These are phyloP conservation scores for Suhomyces taliae DNA, from an alignment of 1,139 yeast species.

Conservation along the genomic window DNA sequence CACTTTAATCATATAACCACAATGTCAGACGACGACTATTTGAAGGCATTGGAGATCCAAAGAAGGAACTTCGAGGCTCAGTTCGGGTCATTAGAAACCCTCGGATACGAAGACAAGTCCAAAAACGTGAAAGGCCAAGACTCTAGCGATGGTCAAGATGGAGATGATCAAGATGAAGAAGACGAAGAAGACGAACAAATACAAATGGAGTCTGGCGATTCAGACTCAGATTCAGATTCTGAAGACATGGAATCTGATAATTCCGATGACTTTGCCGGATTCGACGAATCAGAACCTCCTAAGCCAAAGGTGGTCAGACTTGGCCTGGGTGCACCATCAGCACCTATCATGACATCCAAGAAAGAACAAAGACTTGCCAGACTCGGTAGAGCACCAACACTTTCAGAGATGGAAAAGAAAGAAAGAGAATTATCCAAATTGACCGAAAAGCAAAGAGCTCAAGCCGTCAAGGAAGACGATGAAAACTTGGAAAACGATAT, in stretches of 20 bases:
- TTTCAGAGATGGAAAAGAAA: slow-evolving; percentile 34
- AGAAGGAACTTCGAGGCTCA: slow-evolving; percentile 66
- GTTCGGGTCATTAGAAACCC: slow-evolving; percentile 60
- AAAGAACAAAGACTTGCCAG: slow-evolving; percentile 34
- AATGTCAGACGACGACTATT: slow-evolving; percentile 42
- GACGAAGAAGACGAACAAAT: slow-evolving; percentile 5
- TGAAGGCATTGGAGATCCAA: slow-evolving; percentile 53
- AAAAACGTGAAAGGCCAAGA: slow-evolving; percentile 15
- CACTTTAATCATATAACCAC: background rate
- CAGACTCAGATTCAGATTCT: slow-evolving; percentile 1
- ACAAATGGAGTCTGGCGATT: slow-evolving; percentile 1
- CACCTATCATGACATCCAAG: slow-evolving; percentile 25
- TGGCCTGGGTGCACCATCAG: slow-evolving; percentile 15
- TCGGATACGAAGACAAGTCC: slow-evolving; percentile 61
- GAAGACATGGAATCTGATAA: background rate
- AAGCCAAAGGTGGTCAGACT: slow-evolving; percentile 39
- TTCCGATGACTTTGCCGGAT: slow-evolving; percentile 1
- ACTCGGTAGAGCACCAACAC: slow-evolving; percentile 45
- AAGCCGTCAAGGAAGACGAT: slow-evolving; percentile 36
- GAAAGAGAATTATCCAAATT: slow-evolving; percentile 23
- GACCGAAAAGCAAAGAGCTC: slow-evolving; percentile 29
- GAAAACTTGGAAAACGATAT: slow-evolving; percentile 75
- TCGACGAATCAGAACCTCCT: slow-evolving; percentile 13
- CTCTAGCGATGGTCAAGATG: slow-evolving; percentile 18
- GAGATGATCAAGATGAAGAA: slow-evolving; percentile 16